Evolutionary conservation across 148 eudicot species (phyloP), one percentile per base, ranked within the genome.

Genomic region (Spergularia marina): DNA sequence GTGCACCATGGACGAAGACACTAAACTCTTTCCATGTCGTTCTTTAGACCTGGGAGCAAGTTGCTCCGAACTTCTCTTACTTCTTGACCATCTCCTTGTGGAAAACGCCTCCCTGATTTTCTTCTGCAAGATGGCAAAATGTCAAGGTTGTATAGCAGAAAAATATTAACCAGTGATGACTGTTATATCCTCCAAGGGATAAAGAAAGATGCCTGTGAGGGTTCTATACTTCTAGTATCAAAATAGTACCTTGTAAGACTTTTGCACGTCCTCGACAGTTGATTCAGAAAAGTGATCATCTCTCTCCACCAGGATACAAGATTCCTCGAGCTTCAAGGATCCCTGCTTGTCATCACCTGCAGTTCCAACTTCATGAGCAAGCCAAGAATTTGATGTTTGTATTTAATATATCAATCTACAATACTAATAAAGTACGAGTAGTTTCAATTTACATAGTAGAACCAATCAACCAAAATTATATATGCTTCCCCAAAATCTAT

Each of bases 301-400:
- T 47, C 47, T 76, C 57, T 79, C 82, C 53, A 83, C 82, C 67
- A 83, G 59, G 59, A 83, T 77, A 83, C 85, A 83, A 13, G 82
- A 79, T 72, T 79, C 82, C 23, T 53, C 82, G 21, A 79, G 82
- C 77, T 67, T 83, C 34, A 23, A 54, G 62, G n/a, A 12, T 64
- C 21, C 55, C 65, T 53, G 61, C 55, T 70, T 75, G 55, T 66
- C 70, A 58, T 18, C 64, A 53, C 82, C 85, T 56, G 62, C 64
- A 52, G 69, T 79, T 75, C 81, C 76, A 49, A 53, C 56, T 34
- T 75, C 79, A 82, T 78, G 74, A 25, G 76, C 20, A 56, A 67
- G 44, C 25, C 53, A 62, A 68, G 74, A 71, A 53, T 77, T 30
- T 68, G 82, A 75, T 54, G 68, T 79, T 72, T 58, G 36, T 30